These are phyloP conservation scores for Neoascochyta sp. DNA, from an alignment of 2,329 filamentous ascomycete species.

Conservation along the genomic window DNA sequence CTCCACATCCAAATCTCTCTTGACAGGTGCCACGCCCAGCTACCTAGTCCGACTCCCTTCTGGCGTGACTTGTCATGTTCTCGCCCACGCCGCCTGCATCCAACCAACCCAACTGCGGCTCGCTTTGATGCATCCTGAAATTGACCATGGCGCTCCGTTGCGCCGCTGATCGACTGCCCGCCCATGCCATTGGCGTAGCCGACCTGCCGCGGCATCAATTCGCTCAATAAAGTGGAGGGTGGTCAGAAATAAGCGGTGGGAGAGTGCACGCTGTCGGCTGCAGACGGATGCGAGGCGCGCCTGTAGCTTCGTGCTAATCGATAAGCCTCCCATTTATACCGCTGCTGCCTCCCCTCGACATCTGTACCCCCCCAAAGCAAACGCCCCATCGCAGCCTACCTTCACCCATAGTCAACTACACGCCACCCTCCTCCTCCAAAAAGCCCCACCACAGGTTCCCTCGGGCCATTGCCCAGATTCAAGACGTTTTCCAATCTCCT, in stretches of 20 bases:
- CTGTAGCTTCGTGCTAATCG: slow-evolving; percentile 15
- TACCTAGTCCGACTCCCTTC: slow-evolving; percentile 1
- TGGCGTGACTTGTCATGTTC: slow-evolving; percentile 5
- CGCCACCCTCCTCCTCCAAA: slow-evolving; percentile 9
- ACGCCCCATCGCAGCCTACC: slow-evolving; percentile 5
- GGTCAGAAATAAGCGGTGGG: slow-evolving; percentile 31
- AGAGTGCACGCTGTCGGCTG: slow-evolving; percentile 21
- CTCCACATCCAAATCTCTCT: slow-evolving; percentile 5
- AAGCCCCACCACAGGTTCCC: slow-evolving; percentile 16
- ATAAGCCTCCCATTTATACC: slow-evolving; percentile 22
- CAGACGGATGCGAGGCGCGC: slow-evolving; percentile 21
- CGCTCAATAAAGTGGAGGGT: slow-evolving; percentile 25
- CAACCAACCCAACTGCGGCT: slow-evolving; percentile 15
- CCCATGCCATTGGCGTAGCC: too few relatives aligned
- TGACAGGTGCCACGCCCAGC: slow-evolving; percentile 10
- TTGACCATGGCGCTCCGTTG: slow-evolving; percentile 22
- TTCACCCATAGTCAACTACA: slow-evolving; percentile 5
- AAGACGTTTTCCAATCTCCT: slow-evolving; percentile 99
- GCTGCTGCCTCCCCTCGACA: slow-evolving; percentile 5
- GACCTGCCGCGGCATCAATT: slow-evolving; percentile 16
- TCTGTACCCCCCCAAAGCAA: slow-evolving; percentile 9
- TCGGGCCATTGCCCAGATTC: slow-evolving; percentile 56
- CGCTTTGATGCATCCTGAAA: slow-evolving; percentile 17
- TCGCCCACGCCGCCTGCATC: slow-evolving; percentile 12
- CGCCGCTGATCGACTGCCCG: too few relatives aligned